Evolutionary conservation across 208 protist species (phyloP).

Genomic region (Wallacemonas collosoma): DNA sequence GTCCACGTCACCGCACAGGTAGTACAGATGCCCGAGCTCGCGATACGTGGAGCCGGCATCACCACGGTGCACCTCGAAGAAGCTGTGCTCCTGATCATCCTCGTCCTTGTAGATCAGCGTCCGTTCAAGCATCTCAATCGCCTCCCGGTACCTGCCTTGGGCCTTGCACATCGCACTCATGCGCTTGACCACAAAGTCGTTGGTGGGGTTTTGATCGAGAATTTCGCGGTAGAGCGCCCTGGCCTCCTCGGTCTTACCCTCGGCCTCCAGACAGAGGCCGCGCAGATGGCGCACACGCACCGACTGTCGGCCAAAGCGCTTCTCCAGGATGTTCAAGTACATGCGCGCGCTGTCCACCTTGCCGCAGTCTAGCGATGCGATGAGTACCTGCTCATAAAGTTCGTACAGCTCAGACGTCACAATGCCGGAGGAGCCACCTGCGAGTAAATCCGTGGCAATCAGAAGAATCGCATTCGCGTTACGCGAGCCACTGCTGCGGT

Average conservation of each 20-base stretch:
- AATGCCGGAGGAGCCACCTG: slow-evolving; percentile 57
- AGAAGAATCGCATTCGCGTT: slow-evolving; percentile 74
- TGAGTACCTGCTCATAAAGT: slow-evolving; percentile 80
- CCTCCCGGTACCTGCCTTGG: slow-evolving; percentile 69
- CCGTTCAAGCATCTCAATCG: slow-evolving; percentile 70
- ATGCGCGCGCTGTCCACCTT: slow-evolving; percentile 51
- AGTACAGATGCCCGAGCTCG: slow-evolving; percentile 78
- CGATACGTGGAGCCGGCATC: slow-evolving; percentile 41
- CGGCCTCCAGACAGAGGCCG: slow-evolving; percentile 77
- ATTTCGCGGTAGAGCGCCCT: slow-evolving; percentile 59
- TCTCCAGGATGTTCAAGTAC: slow-evolving; percentile 72
- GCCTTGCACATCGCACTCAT: slow-evolving; percentile 72
- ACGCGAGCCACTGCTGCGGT: slow-evolving; percentile 46
- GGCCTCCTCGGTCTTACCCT: slow-evolving; percentile 61
- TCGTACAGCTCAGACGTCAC: slow-evolving; percentile 52
- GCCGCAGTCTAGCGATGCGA: slow-evolving; percentile 81
- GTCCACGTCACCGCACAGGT: slow-evolving; percentile 50
- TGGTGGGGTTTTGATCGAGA: slow-evolving; percentile 55
- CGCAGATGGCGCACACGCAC: slow-evolving; percentile 72
- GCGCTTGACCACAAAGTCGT: slow-evolving; percentile 71
- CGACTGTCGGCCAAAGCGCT: slow-evolving; percentile 72
- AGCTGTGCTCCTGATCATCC: slow-evolving; percentile 61
- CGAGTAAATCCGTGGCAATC: slow-evolving; percentile 75
- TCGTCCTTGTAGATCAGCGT: slow-evolving; percentile 72
- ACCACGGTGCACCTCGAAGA: slow-evolving; percentile 67